These are phyloP conservation scores for Tetrahymena malaccensis DNA, from an alignment of 73 alveolate genomes.

Conservation along the genomic window DNA sequence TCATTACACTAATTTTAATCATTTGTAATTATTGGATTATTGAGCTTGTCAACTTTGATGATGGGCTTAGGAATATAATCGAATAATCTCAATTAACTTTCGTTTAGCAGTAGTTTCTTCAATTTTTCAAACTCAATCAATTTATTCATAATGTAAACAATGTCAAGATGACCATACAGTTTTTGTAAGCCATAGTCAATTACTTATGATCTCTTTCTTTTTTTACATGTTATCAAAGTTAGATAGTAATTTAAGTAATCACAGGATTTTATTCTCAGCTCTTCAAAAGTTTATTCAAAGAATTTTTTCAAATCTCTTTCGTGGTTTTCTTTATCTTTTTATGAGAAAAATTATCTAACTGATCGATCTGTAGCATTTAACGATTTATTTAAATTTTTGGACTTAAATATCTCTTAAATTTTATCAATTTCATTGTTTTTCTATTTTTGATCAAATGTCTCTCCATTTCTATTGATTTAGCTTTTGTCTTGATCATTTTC, in stretches of 20 bases:
- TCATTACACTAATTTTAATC: neutral
- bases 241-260: neutral
- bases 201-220: neutral
- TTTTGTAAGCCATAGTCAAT: neutral
- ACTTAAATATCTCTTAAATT: no score
- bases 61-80: neutral
- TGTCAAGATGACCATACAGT: neutral
- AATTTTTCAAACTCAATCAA: neutral
- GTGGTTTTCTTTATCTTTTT: neutral
- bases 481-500: no score
- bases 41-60: neutral
- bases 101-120: neutral
- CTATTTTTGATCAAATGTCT: no score
- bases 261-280: neutral
- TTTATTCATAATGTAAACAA: neutral
- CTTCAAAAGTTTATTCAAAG: neutral
- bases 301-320: neutral
- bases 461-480: neutral
- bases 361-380: neutral
- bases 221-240: neutral
- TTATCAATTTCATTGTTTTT: no score
- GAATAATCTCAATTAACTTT: neutral
- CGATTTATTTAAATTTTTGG: no score
- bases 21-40: neutral
- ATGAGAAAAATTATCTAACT: neutral